Evolutionary conservation across 2,329 filamentous ascomycete species (phyloP), one percentile per base, ranked within the genome.

Genomic region (Fusarium chuoi): DNA sequence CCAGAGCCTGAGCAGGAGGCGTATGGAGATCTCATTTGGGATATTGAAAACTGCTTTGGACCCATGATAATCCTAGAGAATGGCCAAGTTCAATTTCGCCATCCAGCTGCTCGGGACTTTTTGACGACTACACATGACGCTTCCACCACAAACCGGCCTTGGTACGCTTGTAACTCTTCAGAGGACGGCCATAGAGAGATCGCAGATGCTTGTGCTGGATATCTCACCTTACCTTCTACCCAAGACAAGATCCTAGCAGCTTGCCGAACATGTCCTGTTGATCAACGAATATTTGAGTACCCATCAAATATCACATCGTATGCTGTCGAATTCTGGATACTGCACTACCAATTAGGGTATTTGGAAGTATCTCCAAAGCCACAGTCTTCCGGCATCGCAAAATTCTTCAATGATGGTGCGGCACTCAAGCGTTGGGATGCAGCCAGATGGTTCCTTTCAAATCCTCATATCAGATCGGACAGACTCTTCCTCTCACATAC

Each of bases 311-410:
- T 56, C 0, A 20, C 28, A 33, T 7, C 13, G 1, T 56, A 56
- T 30, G 52, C 22, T 10, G 17, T 33, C 9, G 22, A 56, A 24
- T 56, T 24, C 8, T 56, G 52, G 52, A 3, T 12, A 24, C 3
- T 30, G 4, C 52, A 56, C 9, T 33, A 56, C 4, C 36, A 14
- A 14, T 24, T 12, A 14, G 26, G 52, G 3, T 7, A 24, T 2
- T 33, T 17, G 4, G 3, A 5, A 30, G 15, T 7, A 24, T 33
- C 11, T 10, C 12, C 22, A 15, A 33, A 30, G 1, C 4, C n/a
- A 33, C 0, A 3, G 1, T 2, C 17, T 1, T 12, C 26, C 14
- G 44, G 2, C 3, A 30, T 44, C 22, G 1, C 38, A 18, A n/a
- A 1, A 8, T 44, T 56, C 38, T n/a, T 56, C 22, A 3, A 15